phyloP scores from a whole-genome alignment of 2,329 filamentous ascomycete species.

The Bipolaris cookei region DNA sequence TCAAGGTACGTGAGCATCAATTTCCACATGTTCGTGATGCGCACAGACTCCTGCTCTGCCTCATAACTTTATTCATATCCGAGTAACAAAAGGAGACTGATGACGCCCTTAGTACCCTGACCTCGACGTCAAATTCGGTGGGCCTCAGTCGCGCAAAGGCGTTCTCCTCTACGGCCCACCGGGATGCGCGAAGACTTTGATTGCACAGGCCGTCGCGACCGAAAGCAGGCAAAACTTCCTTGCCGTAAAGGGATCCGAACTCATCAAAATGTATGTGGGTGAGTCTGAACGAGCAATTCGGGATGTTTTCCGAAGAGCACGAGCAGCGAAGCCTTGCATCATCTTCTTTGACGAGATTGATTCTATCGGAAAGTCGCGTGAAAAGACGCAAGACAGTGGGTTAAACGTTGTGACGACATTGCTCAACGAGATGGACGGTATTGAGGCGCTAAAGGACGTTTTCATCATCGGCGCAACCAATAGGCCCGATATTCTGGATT shows the following conservation, averaged over 20 bases:
- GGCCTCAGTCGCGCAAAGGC: constrained; percentile 68
- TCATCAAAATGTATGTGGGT: constrained; percentile 96
- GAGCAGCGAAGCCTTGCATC: constrained; percentile 85
- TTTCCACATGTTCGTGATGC: not conserved
- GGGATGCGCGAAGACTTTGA: constrained; percentile 93
- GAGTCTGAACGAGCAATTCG: constrained; percentile 88
- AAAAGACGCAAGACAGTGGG: constrained; percentile 57
- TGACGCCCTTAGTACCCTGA: constrained; percentile 39
- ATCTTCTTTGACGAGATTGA: constrained; percentile 99
- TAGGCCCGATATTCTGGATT: constrained; percentile 82
- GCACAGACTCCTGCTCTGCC: not conserved
- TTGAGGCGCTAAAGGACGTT: constrained; percentile 81
- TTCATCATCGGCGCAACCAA: constrained; percentile 92
- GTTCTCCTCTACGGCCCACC: constrained; percentile 90
- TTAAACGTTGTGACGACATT: constrained; percentile 89
- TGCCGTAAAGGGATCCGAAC: constrained; percentile 89
- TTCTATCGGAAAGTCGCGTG: constrained; percentile 72
- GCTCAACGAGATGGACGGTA: constrained; percentile 94
- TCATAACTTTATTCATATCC: not conserved
- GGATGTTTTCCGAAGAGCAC: constrained; percentile 83
- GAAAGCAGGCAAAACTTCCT: constrained; percentile 93
- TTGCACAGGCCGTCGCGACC: constrained; percentile 87
- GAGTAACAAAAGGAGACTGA: constrained; percentile 11
- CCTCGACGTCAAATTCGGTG: constrained; percentile 44
- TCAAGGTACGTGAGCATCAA: constrained; percentile 53